Conservation (phyloP, 352 stramenopile species). For the Globisporangium emineosum region DNA sequence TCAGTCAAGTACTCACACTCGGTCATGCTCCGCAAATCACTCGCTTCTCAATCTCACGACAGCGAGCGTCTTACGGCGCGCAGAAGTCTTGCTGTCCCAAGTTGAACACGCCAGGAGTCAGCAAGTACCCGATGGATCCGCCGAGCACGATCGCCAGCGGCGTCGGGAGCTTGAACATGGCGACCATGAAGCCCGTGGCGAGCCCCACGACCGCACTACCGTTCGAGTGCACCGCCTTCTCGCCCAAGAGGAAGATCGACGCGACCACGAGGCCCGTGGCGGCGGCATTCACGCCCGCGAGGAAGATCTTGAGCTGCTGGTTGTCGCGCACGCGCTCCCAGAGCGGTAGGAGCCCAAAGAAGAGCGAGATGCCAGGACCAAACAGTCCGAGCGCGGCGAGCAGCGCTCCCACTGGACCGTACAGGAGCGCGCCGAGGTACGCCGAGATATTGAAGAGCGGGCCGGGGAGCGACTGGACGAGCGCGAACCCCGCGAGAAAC, state of each 20-base stretch:
- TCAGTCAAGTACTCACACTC: not conserved
- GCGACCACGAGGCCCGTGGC: constrained; percentile 89
- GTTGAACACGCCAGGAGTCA: constrained; percentile 46
- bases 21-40: not conserved
- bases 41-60: not conserved
- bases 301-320: constrained; percentile 77
- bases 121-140: constrained; percentile 45
- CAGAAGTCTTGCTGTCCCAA: constrained; percentile 58
- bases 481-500: constrained; percentile 92
- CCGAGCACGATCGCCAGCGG: constrained; percentile 58
- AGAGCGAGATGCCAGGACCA: constrained; percentile 88
- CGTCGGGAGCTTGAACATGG: constrained; percentile 72
- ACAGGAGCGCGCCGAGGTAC: constrained; percentile 88
- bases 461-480: constrained; percentile 92
- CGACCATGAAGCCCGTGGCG: constrained; percentile 73
- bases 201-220: constrained; percentile 85
- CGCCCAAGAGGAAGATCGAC: constrained; percentile 88
- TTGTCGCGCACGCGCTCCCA: constrained; percentile 90
- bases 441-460: constrained; percentile 95
- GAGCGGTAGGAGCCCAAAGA: constrained; percentile 90
- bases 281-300: constrained; percentile 89
- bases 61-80: constrained; percentile 16
- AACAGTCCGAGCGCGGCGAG: constrained; percentile 89
- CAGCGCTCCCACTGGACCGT: constrained; percentile 85
- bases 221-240: constrained; percentile 77